Evolutionary conservation across 148 eudicot species (phyloP).

Genomic region (Cornus controversa): DNA sequence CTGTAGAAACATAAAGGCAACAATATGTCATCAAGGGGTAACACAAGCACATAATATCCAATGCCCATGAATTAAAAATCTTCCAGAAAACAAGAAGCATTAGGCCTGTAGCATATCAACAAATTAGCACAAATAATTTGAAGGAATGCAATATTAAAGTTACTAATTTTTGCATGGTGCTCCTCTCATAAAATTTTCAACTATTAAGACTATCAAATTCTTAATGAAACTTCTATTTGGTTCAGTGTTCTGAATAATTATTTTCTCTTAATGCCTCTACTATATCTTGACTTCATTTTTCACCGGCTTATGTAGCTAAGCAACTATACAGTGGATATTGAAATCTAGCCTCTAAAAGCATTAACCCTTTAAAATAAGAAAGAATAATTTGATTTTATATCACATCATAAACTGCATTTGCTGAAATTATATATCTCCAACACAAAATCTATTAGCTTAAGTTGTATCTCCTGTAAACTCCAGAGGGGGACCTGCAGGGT

Average conservation of each 20-base stretch:
- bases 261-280: no score
- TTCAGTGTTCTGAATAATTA: no score
- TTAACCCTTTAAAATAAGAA: neutral
- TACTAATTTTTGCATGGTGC: neutral
- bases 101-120: neutral
- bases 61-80: neutral
- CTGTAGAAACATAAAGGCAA: slow-evolving; percentile 44
- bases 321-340: no score
- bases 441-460: no score
- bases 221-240: no score
- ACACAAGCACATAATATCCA: neutral
- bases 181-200: neutral
- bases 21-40: slow-evolving; percentile 9
- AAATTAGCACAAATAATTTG: neutral
- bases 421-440: neutral
- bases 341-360: no score
- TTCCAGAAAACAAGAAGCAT: neutral
- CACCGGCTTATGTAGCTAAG: no score
- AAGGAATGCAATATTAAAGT: neutral
- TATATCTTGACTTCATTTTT: no score
- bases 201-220: neutral
- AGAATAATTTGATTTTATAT: neutral
- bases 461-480: no score
- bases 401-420: neutral
- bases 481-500: no score